Evolutionary conservation across 1,139 yeast genomes (phyloP), one percentile per base, ranked within the genome.

Genomic region (Arxiozyma bovina): DNA sequence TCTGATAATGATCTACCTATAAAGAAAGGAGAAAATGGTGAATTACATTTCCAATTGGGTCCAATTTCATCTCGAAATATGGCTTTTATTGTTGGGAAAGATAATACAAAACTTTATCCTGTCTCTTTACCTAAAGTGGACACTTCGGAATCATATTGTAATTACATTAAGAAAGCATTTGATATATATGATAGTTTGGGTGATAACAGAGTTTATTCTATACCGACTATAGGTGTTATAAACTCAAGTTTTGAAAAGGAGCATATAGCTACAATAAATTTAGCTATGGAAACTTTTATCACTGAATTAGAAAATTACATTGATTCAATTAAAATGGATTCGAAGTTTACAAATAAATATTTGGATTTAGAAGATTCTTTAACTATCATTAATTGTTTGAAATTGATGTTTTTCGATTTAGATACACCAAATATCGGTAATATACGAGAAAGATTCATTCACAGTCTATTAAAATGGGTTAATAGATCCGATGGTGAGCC

Each of bases 401-500:
- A 76, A 51, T 80, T 87, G 0, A 67, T 78, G 43, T 72, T 74
- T 58, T 85, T 83, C 62, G 74, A 77, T 0, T 68, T 71, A 27
- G 72, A 56, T 23, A 40, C 56, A 46, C 73, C 73, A 46, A 77
- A 74, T 51, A 80, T 83, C 1, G 77, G 75, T 40, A 65, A 74
- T 21, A 50, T 62, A 18, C 62, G 73, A 42, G 56, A 65, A 1
- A 52, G 50, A 17, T 63, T 66, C 46, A 55, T 67, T 42, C 53
- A 49, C 17, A 56, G 61, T 21, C 67, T 82, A 48, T 69, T 76
- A 18, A 76, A 74, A 53, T 86, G 93, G 93, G 74, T 84, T 41
- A 86, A 86, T 64, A 74, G 81, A 55, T 81, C 83, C 48, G 89
- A 85, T 63, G 75, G 76, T 40, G 72, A 80, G 59, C 89, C 90